A percentile compares a stretch with the other conserved stretches of the same genome.
These are phyloP conservation scores for Rhododendron williamsianum DNA, from an alignment of 148 eudicot genomes.

Conservation along the genomic window DNA sequence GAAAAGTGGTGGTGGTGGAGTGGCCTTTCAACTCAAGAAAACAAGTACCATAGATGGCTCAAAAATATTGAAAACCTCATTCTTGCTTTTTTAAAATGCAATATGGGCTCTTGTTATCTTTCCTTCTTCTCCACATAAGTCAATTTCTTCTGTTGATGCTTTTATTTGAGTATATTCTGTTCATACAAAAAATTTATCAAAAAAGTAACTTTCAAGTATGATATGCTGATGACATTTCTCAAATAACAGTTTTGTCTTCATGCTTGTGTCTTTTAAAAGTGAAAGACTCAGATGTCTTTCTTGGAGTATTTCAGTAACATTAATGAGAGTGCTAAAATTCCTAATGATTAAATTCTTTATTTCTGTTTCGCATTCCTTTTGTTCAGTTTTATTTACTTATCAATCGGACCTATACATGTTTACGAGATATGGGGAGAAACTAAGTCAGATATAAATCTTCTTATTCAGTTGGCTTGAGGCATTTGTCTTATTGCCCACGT, in stretches of 20 bases:
- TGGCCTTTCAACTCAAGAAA: not conserved
- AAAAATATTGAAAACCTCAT: not conserved
- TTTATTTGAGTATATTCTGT: not conserved
- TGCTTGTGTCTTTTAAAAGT: not conserved
- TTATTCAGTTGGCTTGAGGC: not conserved
- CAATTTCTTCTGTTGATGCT: not conserved
- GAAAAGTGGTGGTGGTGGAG: not conserved
- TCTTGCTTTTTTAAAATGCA: not conserved
- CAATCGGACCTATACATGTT: not conserved
- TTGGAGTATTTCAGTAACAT: not conserved
- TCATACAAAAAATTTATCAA: not conserved
- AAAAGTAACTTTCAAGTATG: not conserved
- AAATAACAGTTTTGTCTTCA: not conserved
- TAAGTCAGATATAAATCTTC: not conserved
- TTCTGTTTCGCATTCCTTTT: not conserved
- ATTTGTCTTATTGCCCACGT: not conserved
- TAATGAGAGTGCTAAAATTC: too few species aligned
- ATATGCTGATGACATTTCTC: not conserved
- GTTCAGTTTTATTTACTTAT: not conserved
- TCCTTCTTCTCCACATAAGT: not conserved
- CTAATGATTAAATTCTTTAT: too few species aligned
- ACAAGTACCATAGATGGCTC: not conserved
- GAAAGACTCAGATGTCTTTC: not conserved
- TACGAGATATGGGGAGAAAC: not conserved
- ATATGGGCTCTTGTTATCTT: not conserved